These are phyloP conservation scores for Trypanosoma cruzi DNA, from an alignment of 208 protist genomes.

Conservation along the genomic window DNA sequence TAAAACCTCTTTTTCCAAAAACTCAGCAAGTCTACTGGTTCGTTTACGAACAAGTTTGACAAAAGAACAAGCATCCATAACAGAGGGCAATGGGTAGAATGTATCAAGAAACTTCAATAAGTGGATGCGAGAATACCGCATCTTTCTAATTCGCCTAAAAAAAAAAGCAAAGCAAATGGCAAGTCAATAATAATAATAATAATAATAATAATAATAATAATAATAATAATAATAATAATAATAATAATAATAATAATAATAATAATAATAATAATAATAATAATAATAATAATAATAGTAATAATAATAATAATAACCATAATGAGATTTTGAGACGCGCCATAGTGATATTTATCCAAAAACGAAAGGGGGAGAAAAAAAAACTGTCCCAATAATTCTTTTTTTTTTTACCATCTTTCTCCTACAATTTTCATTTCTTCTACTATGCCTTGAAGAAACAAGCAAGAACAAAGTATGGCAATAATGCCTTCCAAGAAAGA, in stretches of 20 bases:
- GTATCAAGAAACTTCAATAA: constrained; percentile 13
- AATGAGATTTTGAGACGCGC: not conserved
- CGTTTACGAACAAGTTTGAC: constrained; percentile 51
- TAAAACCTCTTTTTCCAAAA: constrained; percentile 36
- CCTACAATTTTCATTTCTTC: constrained; percentile 4
- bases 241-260: constrained; percentile 18
- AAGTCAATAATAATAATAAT: not conserved
- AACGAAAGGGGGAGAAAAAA: constrained; percentile 11
- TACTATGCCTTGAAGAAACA: constrained; percentile 90
- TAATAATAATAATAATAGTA: not conserved
- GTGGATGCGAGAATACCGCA: constrained; percentile 14
- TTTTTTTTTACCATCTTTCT: constrained; percentile 19
- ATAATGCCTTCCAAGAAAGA: constrained; percentile 59
- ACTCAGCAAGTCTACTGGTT: constrained; percentile 38
- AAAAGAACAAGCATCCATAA: constrained; percentile 78
- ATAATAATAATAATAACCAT: not conserved
- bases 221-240: not conserved
- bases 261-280: not conserved
- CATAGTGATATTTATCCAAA: not conserved
- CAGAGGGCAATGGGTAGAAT: constrained; percentile 73
- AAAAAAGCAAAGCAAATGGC: constrained; percentile 6
- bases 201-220: constrained; percentile 18
- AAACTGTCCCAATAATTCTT: too few relatives aligned
- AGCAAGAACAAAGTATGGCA: constrained; percentile 82
- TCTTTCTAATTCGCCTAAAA: constrained; percentile 4